Percentiles rank a stretch among this genome's conserved stretches.
These are phyloP conservation scores for Aspergillus sp. DNA, from an alignment of 2,329 filamentous ascomycete genomes.

Conservation along the genomic window DNA sequence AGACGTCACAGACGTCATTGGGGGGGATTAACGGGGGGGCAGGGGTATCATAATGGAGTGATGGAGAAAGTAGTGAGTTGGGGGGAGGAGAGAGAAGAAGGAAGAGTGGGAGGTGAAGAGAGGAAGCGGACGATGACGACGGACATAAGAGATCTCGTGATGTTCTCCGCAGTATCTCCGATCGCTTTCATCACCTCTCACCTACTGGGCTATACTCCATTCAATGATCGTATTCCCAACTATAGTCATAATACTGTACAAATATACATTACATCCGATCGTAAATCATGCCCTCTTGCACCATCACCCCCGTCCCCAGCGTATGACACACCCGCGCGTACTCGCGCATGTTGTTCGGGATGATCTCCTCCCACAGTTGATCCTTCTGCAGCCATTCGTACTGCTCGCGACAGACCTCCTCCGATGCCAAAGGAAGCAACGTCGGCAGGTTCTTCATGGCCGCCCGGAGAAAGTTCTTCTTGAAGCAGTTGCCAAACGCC, in stretches of 20 bases:
- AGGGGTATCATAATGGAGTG: not conserved
- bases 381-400: slow-evolving; percentile 28
- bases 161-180: slow-evolving; percentile 2
- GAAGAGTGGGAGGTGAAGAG: not conserved
- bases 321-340: slow-evolving; percentile 31
- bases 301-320: slow-evolving; percentile 16
- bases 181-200: not conserved
- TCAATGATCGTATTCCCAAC: not conserved
- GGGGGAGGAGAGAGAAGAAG: not conserved
- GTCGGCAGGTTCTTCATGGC: slow-evolving; percentile 28
- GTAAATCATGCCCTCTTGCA: slow-evolving; percentile 15
- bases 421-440: slow-evolving; percentile 31
- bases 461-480: slow-evolving; percentile 31
- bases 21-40: not conserved
- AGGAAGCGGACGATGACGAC: not conserved
- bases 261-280: slow-evolving; percentile 10
- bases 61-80: not conserved
- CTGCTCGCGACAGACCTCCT: slow-evolving; percentile 30
- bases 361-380: slow-evolving; percentile 33
- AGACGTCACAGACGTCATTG: slow-evolving; percentile 13
- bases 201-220: not conserved
- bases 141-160: not conserved
- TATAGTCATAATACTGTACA: not conserved
- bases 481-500: slow-evolving; percentile 35
- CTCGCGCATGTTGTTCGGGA: slow-evolving; percentile 34